Conservation (phyloP, 2,329 filamentous ascomycete species). For the Thelonectria discophora region DNA sequence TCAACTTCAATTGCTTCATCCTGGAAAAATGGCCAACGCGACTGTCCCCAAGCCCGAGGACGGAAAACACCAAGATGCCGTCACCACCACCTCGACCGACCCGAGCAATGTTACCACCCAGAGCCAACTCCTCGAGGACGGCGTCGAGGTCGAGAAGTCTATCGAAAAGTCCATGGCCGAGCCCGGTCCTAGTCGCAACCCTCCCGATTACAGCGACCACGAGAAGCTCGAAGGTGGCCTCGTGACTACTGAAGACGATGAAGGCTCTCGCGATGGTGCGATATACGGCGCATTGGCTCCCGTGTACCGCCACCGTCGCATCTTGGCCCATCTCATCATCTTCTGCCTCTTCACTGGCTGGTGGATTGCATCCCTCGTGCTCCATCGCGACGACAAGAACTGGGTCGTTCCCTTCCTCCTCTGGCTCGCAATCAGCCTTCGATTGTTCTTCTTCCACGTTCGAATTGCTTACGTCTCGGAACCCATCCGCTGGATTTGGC, state of each 20-base stretch:
- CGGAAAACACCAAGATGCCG: constrained; percentile 51
- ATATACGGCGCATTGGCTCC: constrained; percentile 39
- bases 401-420: constrained; percentile 88
- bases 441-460: constrained; percentile 78
- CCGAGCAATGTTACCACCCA: constrained; percentile 47
- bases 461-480: constrained; percentile 72
- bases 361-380: constrained; percentile 79
- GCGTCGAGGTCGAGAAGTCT: too few species aligned
- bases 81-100: constrained; percentile 56
- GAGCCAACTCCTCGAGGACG: constrained; percentile 44
- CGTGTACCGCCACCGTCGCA: constrained; percentile 57
- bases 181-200: constrained; percentile 32
- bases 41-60: constrained; percentile 1
- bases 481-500: constrained; percentile 75
- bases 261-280: constrained; percentile 29
- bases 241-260: constrained; percentile 42
- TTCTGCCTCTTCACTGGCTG: constrained; percentile 63
- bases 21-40: constrained; percentile 32
- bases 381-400: constrained; percentile 76
- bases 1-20: constrained; percentile 8
- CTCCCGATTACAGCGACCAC: constrained; percentile 52
- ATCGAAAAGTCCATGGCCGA: constrained; percentile 19
- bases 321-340: constrained; percentile 57
- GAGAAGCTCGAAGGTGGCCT: constrained; percentile 50
- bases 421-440: constrained; percentile 77